Conservation (phyloP, 768 basidiomycete genomes). For the Calocera cornea region DNA sequence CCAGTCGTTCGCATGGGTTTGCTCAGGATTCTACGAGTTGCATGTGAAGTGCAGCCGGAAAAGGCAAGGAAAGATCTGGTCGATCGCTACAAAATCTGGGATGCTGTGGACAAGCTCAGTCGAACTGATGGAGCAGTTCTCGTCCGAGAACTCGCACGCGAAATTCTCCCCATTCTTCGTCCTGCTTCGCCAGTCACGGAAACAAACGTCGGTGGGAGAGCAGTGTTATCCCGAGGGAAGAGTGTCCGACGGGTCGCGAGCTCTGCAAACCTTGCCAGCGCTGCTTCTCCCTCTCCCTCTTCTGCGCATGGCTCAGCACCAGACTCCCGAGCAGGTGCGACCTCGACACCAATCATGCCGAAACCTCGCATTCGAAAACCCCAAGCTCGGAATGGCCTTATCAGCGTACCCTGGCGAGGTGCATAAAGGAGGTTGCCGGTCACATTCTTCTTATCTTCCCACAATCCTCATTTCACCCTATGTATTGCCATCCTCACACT, state of each 20-base stretch:
- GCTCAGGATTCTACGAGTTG: slow-evolving; percentile 65
- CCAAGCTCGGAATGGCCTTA: neutral
- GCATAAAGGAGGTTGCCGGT: too few relatives aligned
- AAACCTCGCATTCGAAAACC: neutral
- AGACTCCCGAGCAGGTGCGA: neutral
- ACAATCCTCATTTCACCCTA: too few relatives aligned
- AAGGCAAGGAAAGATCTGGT: slow-evolving; percentile 50
- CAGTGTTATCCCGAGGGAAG: neutral
- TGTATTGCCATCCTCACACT: neutral
- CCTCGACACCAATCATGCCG: neutral
- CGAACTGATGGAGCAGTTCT: slow-evolving; percentile 81
- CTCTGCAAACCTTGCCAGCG: neutral
- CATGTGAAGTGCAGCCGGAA: slow-evolving; percentile 85
- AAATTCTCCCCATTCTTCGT: slow-evolving; percentile 64
- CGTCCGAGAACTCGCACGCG: slow-evolving; percentile 75
- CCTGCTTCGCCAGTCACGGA: slow-evolving; percentile 29
- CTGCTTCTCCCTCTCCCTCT: neutral
- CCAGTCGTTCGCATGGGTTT: slow-evolving; percentile 86
- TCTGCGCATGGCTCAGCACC: neutral
- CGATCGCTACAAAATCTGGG: slow-evolving; percentile 65
- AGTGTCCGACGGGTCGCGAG: neutral
- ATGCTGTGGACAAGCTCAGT: slow-evolving; percentile 67
- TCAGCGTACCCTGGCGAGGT: neutral
- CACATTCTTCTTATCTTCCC: too few relatives aligned
- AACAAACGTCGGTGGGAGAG: neutral